These are phyloP conservation scores for Tetracladium setigerum DNA, from an alignment of 495 filamentous ascomycete species.

Conservation along the genomic window DNA sequence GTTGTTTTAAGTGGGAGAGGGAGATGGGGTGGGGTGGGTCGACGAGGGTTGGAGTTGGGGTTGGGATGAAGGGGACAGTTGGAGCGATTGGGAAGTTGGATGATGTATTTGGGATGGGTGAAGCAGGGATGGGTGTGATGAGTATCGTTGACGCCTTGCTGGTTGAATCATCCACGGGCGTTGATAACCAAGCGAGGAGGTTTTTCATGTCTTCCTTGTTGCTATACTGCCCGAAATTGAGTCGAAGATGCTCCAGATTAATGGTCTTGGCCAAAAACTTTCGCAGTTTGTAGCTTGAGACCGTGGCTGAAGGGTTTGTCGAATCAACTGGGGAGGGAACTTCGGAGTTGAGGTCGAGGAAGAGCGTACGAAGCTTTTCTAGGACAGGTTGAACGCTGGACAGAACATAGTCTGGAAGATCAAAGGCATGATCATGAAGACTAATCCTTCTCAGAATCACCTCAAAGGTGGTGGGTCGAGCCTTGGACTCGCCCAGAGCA, in stretches of 20 bases:
- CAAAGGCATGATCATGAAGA: slow-evolving; percentile 24
- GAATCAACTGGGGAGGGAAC: background rate
- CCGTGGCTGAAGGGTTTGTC: background rate
- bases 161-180: slow-evolving; percentile 6
- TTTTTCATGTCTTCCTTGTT: background rate
- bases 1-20: slow-evolving; percentile 23
- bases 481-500: slow-evolving; percentile 27
- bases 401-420: slow-evolving; percentile 26
- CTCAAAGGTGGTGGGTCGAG: slow-evolving; percentile 28
- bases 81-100: background rate
- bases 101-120: too few relatives aligned
- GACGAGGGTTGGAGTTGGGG: background rate
- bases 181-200: slow-evolving; percentile 19
- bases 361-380: slow-evolving; percentile 26
- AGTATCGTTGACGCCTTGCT: background rate
- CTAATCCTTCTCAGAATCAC: slow-evolving; percentile 23
- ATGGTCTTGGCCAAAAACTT: slow-evolving; percentile 22
- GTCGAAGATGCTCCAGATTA: slow-evolving; percentile 29
- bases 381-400: slow-evolving; percentile 23
- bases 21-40: slow-evolving; percentile 8
- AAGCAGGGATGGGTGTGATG: background rate
- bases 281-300: slow-evolving; percentile 10
- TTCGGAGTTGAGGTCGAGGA: slow-evolving; percentile 24
- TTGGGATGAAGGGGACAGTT: background rate
- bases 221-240: slow-evolving; percentile 24